A percentile compares a stretch with the other conserved stretches of the same genome.
Evolutionary conservation across 208 protist genomes (phyloP).

Genomic region (Angomonas ambiguus): DNA sequence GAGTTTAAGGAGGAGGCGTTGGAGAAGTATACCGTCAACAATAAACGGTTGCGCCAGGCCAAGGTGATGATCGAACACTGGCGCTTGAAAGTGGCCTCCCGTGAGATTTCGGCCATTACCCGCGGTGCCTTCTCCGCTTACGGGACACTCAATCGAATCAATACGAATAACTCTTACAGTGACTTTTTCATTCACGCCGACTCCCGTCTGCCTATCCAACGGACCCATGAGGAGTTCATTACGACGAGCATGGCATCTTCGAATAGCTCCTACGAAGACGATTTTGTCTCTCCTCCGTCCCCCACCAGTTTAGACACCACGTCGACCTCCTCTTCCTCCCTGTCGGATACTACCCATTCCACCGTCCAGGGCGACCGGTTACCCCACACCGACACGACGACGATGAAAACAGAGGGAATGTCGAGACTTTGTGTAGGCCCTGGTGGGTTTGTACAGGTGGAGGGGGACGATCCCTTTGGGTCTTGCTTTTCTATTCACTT

Average conservation of each 20-base stretch:
- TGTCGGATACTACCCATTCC: background rate
- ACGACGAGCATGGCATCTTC: background rate
- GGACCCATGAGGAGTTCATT: background rate
- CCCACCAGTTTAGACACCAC: background rate
- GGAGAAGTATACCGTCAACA: conserved; percentile 5
- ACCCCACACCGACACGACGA: background rate
- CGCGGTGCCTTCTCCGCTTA: background rate
- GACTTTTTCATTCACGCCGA: background rate
- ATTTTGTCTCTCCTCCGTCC: background rate
- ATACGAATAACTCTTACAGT: background rate
- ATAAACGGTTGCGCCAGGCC: background rate
- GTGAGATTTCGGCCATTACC: background rate
- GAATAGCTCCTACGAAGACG: background rate
- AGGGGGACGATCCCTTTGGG: conserved; percentile 25
- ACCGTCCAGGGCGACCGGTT: background rate
- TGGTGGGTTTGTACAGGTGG: conserved; percentile 56
- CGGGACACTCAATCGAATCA: background rate
- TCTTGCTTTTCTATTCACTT: conserved; percentile 76
- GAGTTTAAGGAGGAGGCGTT: background rate
- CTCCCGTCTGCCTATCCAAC: background rate
- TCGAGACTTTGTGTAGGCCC: background rate
- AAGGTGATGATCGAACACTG: conserved; percentile 5
- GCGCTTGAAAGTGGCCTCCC: background rate
- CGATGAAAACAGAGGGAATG: background rate
- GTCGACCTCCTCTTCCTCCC: background rate